Evolutionary conservation across 208 protist genomes (phyloP).

Genomic region (Wallacemonas sp.): DNA sequence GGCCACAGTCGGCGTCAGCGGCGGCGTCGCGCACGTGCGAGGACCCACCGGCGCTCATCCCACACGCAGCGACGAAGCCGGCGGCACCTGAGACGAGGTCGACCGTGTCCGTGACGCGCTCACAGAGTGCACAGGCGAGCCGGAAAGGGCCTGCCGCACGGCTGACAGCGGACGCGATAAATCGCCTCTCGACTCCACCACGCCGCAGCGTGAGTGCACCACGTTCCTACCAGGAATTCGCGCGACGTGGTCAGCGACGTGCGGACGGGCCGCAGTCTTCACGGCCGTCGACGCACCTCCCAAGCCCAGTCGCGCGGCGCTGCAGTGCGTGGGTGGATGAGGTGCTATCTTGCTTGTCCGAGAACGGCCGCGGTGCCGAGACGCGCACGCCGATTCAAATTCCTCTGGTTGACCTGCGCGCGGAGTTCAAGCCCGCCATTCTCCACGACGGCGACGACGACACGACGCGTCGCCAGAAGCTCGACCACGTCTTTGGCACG

Average conservation of each 20-base stretch:
- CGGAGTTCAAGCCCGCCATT: constrained; percentile 38
- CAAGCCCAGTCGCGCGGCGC: constrained; percentile 3
- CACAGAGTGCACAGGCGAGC: too few relatives aligned
- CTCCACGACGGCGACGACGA: constrained; percentile 1
- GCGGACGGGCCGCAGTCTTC: too few relatives aligned
- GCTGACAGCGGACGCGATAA: constrained; percentile 20
- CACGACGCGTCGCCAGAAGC: not conserved
- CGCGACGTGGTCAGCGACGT: not conserved
- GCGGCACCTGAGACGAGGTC: too few relatives aligned
- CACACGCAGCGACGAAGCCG: not conserved
- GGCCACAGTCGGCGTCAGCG: too few relatives aligned
- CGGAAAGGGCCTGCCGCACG: too few relatives aligned
- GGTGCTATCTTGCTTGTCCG: constrained; percentile 22
- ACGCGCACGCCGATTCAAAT: constrained; percentile 16
- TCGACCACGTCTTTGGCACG: not conserved
- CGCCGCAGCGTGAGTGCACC: constrained; percentile 4
- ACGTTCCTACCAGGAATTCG: not conserved
- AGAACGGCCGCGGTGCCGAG: not conserved
- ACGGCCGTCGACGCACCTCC: not conserved
- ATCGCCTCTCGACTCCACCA: constrained; percentile 19
- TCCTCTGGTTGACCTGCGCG: constrained; percentile 58
- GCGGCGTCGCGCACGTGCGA: too few relatives aligned
- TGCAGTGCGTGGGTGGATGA: constrained; percentile 41
- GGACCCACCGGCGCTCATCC: not conserved
- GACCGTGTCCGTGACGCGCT: too few relatives aligned